Evolutionary conservation across 1,284 basidiomycete genomes (phyloP).

Genomic region (Lentinus polychrous): DNA sequence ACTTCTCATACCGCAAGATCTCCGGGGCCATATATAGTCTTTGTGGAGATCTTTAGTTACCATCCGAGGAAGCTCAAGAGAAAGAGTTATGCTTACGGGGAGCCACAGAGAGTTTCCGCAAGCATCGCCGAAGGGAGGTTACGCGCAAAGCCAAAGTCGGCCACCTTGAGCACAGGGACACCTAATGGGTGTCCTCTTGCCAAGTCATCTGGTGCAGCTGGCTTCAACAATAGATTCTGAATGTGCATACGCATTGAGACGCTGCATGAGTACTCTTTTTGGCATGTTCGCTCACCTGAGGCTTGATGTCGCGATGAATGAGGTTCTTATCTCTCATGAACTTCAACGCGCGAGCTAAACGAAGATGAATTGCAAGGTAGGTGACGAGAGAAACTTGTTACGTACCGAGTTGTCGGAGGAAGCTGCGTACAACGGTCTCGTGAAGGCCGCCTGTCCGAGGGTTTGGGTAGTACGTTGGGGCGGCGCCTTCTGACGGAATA

Average conservation of each 20-base stretch:
- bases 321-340: constrained; percentile 87
- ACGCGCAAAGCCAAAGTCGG: constrained; percentile 97
- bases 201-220: constrained; percentile 74
- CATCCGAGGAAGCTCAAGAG: not conserved
- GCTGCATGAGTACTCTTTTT: not conserved
- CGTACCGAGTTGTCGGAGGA: constrained; percentile 86
- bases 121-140: constrained; percentile 88
- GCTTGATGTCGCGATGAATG: constrained; percentile 97
- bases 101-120: constrained; percentile 97
- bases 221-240: constrained; percentile 86
- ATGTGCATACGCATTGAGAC: constrained; percentile 3
- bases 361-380: constrained; percentile 8
- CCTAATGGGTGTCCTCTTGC: constrained; percentile 85
- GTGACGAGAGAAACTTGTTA: constrained; percentile 10
- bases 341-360: constrained; percentile 80
- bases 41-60: constrained; percentile 1
- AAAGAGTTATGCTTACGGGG: constrained; percentile 59
- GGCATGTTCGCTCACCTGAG: constrained; percentile 57
- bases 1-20: constrained; percentile 95
- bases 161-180: constrained; percentile 92
- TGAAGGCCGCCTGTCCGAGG: constrained; percentile 87
- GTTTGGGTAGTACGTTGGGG: constrained; percentile 83
- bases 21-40: constrained; percentile 99
- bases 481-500: constrained; percentile 55
- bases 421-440: constrained; percentile 87